Evolutionary conservation across 345 rosid species (phyloP), one percentile per base, ranked within the genome.

Genomic region (Cardiospermum halicacabum): DNA sequence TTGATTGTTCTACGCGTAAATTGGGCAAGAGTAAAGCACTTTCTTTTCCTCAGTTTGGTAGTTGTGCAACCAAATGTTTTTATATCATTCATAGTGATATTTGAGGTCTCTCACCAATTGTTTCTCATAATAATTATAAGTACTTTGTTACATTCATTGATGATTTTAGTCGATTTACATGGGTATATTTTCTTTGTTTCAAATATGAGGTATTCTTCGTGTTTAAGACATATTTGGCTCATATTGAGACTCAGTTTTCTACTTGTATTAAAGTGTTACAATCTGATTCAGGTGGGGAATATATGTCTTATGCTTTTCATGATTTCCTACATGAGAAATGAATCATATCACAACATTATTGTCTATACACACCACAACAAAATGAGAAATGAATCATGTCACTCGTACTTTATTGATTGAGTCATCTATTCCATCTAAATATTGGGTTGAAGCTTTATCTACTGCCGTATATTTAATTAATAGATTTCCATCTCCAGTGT

Each of bases 401-500:
- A 16, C 34, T 66, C 51, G 30, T 4, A 58, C 59, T 11, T 13
- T 71, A 1, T 2, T 68, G 7, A 11, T 50, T 58, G 32, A 59
- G 11, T 48, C 53, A 0, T 54, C 19, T 21, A 32, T 58, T 16
- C 51, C 60, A 1, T 6, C 56, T 34, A 18, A 16, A 1, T 65
- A 58, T 9, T 72, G 40, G 70, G n/a, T n/a, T 0, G 49, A 57
- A n/a, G n/a, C n/a, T n/a, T n/a, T n/a, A n/a, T n/a, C n/a, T n/a
- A n/a, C n/a, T n/a, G n/a, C n/a, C n/a, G 62, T 51, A 36, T 71
- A 51, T 39, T 19, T 65, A 1, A 65, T 58, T 40, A 71, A 71
- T 51, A 0, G 60, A 0, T 11, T 47, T 10, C 59, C 39, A 18
- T 58, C 62, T 9, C 24, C 1, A 0, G 0, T n/a, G n/a, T n/a